These are phyloP conservation scores for Lyophyllum decastes DNA, from an alignment of 768 basidiomycete species.

Conservation along the genomic window DNA sequence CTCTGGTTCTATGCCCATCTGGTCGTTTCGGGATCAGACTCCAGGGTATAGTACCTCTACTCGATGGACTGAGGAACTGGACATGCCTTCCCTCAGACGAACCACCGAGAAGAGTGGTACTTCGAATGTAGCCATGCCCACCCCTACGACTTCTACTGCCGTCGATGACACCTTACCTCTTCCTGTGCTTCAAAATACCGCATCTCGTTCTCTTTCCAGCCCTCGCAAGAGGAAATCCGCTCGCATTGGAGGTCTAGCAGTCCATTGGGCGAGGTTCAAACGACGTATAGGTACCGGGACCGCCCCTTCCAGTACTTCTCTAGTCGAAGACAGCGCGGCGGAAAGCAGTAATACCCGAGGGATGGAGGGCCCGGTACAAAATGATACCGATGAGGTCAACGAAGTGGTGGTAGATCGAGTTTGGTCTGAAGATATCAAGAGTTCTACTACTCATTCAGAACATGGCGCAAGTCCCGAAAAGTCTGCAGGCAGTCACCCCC, in stretches of 20 bases:
- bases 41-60: slow-evolving; percentile 12
- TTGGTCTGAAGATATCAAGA: slow-evolving; percentile 64
- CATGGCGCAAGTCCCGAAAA: slow-evolving; percentile 49
- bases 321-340: slow-evolving; percentile 47
- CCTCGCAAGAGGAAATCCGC: slow-evolving; percentile 34
- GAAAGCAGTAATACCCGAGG: slow-evolving; percentile 38
- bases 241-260: slow-evolving; percentile 37
- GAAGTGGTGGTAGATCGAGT: slow-evolving; percentile 76
- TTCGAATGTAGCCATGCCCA: slow-evolving; percentile 17
- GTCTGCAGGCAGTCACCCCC: slow-evolving; percentile 43
- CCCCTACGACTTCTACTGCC: slow-evolving; percentile 27
- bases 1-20: slow-evolving; percentile 17
- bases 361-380: slow-evolving; percentile 14
- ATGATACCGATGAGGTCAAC: slow-evolving; percentile 51
- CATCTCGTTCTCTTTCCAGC: slow-evolving; percentile 17
- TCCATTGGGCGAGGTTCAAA: slow-evolving; percentile 53
- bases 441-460: slow-evolving; percentile 53
- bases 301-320: slow-evolving; percentile 55
- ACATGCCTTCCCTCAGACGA: slow-evolving; percentile 12
- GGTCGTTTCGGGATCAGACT: slow-evolving; percentile 10
- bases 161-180: slow-evolving; percentile 37
- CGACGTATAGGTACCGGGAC: slow-evolving; percentile 57
- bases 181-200: slow-evolving; percentile 38
- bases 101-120: slow-evolving; percentile 12
- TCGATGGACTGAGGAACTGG: slow-evolving; percentile 19